Evolutionary conservation across 1,284 basidiomycete genomes (phyloP), one percentile per base, ranked within the genome.

Genomic region (Puccinia triticina): DNA sequence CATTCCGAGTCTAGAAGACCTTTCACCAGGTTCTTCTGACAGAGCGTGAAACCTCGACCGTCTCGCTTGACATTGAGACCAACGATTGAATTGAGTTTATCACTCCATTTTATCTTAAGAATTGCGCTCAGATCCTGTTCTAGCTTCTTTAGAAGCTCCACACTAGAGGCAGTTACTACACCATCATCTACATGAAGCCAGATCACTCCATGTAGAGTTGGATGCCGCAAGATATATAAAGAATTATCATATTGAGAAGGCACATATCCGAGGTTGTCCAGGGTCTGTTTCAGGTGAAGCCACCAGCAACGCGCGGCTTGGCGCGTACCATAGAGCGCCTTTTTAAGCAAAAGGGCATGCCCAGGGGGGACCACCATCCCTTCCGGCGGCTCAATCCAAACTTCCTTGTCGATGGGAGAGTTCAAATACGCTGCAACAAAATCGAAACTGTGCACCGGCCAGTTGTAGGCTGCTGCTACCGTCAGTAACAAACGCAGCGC

Each of bases 141-240:
- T 16, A 76, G 57, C 0, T 32, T 12, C 18, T 37, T 14, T 26
- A 76, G 37, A 10, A 29, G 43, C 2, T 0, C 16, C 12, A 26
- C n/a, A 1, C 11, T 14, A 1, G 57, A 64, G 1, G 3, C 64
- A 0, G 29, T 67, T 3, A 78, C 64, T 2, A 69, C 29, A 0
- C 77, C 77, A 26, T 80, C 53, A 55, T 80, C 50, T 0, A 72
- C 77, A 69, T 80, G 67, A 1, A 80, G 37, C 77, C 77, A 78
- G 2, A 78, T 26, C 12, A 78, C 18, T 0, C 66, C 64, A 3
- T 14, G 2, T n/a, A n/a, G n/a, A n/a, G n/a, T n/a, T n/a, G n/a
- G n/a, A n/a, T 76, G 55, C 23, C 59, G 2, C 23, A 64, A 21
- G 2, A 73, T 23, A 40, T 69, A 72, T 8, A 71, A 18, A 16